Percentiles rank a stretch among this genome's conserved stretches.
These are phyloP conservation scores for Triglochin maritima DNA, from an alignment of 106 monocot genomes.

Conservation along the genomic window DNA sequence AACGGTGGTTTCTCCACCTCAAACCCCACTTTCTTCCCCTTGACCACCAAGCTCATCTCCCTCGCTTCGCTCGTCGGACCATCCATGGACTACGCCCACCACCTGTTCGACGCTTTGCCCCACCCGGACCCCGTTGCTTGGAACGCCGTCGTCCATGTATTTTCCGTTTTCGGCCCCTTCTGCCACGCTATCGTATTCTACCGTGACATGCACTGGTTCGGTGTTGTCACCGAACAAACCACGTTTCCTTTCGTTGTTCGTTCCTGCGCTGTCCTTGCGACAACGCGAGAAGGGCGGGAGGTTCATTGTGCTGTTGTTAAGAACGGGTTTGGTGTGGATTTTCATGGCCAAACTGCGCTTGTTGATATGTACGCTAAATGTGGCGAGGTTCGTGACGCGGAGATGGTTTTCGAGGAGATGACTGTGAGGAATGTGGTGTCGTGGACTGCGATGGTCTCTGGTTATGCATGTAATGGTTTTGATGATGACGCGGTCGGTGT, in stretches of 20 bases:
- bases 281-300: not conserved
- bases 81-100: constrained; percentile 4
- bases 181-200: constrained; percentile 4
- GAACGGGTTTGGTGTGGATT: not conserved
- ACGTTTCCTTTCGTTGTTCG: constrained; percentile 11
- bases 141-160: constrained; percentile 12
- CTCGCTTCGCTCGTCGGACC: not conserved
- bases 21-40: not conserved
- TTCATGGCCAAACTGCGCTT: constrained; percentile 9
- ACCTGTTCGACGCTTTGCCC: constrained; percentile 8
- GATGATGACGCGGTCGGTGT: not conserved
- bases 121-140: constrained; percentile 1
- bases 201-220: not conserved
- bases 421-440: not conserved
- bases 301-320: constrained; percentile 7
- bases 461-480: constrained; percentile 12
- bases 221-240: not conserved
- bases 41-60: constrained; percentile 13
- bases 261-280: not conserved
- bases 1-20: not conserved
- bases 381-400: constrained; percentile 6
- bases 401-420: constrained; percentile 5
- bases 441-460: constrained; percentile 15
- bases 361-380: constrained; percentile 9
- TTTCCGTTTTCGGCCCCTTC: constrained; percentile 5